Evolutionary conservation across 1,284 basidiomycete genomes (phyloP).

Genomic region (Malassezia caprae): DNA sequence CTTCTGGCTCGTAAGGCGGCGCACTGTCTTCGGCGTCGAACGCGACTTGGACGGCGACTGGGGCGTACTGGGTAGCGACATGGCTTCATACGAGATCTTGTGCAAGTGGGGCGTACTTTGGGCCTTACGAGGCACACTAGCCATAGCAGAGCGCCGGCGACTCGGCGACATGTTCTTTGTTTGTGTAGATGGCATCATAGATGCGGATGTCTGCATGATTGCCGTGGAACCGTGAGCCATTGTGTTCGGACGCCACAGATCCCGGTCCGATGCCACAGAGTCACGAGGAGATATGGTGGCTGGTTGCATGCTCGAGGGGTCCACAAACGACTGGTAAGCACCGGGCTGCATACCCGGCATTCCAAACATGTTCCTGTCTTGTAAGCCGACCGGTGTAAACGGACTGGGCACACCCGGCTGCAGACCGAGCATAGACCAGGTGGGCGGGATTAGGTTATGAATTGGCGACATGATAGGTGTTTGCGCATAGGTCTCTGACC

Average conservation of each 20-base stretch:
- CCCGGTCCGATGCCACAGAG: neutral
- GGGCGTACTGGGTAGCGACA: neutral
- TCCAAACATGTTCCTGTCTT: neutral
- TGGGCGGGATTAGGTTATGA: neutral
- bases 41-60: slow-evolving; percentile 4
- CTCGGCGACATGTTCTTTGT: neutral
- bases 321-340: neutral
- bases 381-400: neutral
- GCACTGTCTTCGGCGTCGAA: neutral
- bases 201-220: neutral
- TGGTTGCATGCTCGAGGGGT: neutral
- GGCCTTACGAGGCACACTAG: slow-evolving; percentile 11
- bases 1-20: slow-evolving; percentile 9
- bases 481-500: neutral
- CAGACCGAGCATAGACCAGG: neutral
- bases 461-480: neutral
- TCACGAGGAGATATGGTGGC: neutral
- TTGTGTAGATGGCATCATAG: neutral
- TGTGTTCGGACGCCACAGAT: neutral
- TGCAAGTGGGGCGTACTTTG: slow-evolving; percentile 17
- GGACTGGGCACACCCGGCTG: neutral
- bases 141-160: neutral
- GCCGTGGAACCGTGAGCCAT: neutral
- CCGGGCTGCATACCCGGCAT: neutral
- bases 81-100: neutral